Conservation (phyloP, 73 alveolate genomes). For the Chromera velia region DNA sequence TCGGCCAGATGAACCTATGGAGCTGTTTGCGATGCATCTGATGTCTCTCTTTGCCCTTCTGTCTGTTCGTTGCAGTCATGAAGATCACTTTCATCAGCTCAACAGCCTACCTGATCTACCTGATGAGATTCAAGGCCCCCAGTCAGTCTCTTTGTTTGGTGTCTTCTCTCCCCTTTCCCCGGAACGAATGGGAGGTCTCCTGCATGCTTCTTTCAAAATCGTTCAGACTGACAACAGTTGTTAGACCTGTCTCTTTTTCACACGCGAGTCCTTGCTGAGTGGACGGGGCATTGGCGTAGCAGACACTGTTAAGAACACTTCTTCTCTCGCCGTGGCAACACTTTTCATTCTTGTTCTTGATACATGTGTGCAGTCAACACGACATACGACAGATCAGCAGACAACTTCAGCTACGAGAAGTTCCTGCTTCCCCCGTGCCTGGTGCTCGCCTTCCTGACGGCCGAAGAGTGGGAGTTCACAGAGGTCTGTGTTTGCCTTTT, state of each 20-base stretch:
- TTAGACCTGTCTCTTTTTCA: no score
- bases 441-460: slow-evolving; percentile 20
- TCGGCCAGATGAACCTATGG: not conserved
- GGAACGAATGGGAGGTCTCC: no score
- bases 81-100: slow-evolving; percentile 60
- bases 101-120: slow-evolving; percentile 56
- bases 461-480: slow-evolving; percentile 15
- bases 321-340: not conserved
- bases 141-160: not conserved
- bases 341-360: not conserved
- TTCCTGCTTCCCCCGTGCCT: slow-evolving; percentile 21
- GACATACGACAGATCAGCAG: slow-evolving; percentile 12
- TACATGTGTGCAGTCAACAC: not conserved
- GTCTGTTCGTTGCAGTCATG: slow-evolving; percentile 53
- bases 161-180: no score
- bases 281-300: not conserved
- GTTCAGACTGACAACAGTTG: no score
- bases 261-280: no score
- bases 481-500: slow-evolving; percentile 1
- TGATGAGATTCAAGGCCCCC: slow-evolving; percentile 61
- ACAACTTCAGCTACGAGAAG: slow-evolving; percentile 32
- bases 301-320: not conserved
- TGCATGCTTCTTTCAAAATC: no score
- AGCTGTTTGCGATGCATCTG: not conserved
- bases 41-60: not conserved